A percentile compares a stretch with the other conserved stretches of the same genome.
Conservation (phyloP, 331 rosid genomes). For the Arachis monticola region DNA sequence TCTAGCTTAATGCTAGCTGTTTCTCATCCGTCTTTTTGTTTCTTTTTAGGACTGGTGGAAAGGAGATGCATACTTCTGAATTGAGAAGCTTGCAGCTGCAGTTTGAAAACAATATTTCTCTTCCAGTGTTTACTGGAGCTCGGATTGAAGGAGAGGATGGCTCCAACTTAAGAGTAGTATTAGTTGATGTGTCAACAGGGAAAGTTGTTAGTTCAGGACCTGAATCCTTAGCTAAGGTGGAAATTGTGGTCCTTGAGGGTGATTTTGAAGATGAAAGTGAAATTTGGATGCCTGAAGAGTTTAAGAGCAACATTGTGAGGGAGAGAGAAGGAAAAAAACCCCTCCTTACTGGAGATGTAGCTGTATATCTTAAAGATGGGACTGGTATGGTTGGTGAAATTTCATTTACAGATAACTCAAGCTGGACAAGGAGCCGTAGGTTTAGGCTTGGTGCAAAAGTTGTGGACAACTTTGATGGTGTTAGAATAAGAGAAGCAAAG, state of each 20-base stretch:
- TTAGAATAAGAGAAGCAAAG: slow-evolving; percentile 79
- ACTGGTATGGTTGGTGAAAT: slow-evolving; percentile 73
- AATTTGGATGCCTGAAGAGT: slow-evolving; percentile 78
- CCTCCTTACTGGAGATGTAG: slow-evolving; percentile 85
- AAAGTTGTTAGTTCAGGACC: slow-evolving; percentile 69
- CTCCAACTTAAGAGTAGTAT: slow-evolving; percentile 63
- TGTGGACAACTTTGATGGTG: slow-evolving; percentile 65
- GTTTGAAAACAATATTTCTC: slow-evolving; percentile 70
- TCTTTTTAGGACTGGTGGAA: slow-evolving; percentile 69
- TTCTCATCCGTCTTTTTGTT: slow-evolving; percentile 38
- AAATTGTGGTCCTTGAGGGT: slow-evolving; percentile 94
- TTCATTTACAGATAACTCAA: slow-evolving; percentile 92
- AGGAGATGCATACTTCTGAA: slow-evolving; percentile 56
- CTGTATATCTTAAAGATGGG: slow-evolving; percentile 80
- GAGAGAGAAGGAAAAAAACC: slow-evolving; percentile 97
- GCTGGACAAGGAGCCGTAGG: slow-evolving; percentile 98
- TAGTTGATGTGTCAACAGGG: slow-evolving; percentile 65
- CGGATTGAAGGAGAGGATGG: slow-evolving; percentile 91
- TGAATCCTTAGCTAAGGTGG: slow-evolving; percentile 87
- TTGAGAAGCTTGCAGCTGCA: slow-evolving; percentile 70
- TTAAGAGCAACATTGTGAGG: slow-evolving; percentile 79
- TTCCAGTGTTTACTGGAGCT: slow-evolving; percentile 95
- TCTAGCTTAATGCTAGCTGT: slow-evolving; percentile 17
- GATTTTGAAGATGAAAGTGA: slow-evolving; percentile 94
- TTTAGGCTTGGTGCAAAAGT: slow-evolving; percentile 95